Base-by-base conservation (phyloP, 176 grass and related monocot genomes). In the Zea mays region DNA sequence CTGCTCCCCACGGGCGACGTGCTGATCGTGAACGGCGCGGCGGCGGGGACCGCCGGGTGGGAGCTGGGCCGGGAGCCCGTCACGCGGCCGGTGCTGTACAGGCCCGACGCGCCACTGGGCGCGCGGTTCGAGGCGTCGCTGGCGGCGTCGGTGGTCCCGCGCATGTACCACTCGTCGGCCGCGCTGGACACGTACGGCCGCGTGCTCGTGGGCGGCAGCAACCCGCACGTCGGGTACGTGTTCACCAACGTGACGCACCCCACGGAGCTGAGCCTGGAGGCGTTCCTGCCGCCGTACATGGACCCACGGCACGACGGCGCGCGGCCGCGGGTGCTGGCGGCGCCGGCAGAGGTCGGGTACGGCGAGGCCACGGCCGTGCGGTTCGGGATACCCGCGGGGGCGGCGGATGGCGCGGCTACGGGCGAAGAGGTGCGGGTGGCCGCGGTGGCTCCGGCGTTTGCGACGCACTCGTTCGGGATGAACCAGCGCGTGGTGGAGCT, bases 141-240 rank as follows among this genome's bases (percentile, higher is more conserved):
- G 52, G 35, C 55, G 3, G 63, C 8, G 0, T 76, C 86, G 12
- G 10, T 5, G 5, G 71, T 65, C 3, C 77, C 91, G 15, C 14
- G 95, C 61, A 89, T 97, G 89, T 97, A 97, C 91, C 95, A 97
- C 87, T 91, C 91, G 20, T 20, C 91, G 4, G 89, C 91, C 38
- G 38, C 84, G 15, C 89, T 97, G 17, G 89, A 94, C 80, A 79
- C 83, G 19, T 74, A 66, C 63, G 91, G 91, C 5, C 67, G 85
- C 9, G 87, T 97, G 49, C 73, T 94, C 20, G 87, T 97, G 14
- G 95, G 89, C 21, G 91, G 94, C 6, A 94, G 95, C 72, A 97
- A 97, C 82, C 89, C 95, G 41, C 91, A 97, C 67, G 70, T 86
- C 8, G 87, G 85, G 2, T 97, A 97, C 72, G 85, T 75, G 55